Evolutionary conservation across 495 filamentous ascomycete genomes (phyloP).

Genomic region (Lophiotrema nucula): DNA sequence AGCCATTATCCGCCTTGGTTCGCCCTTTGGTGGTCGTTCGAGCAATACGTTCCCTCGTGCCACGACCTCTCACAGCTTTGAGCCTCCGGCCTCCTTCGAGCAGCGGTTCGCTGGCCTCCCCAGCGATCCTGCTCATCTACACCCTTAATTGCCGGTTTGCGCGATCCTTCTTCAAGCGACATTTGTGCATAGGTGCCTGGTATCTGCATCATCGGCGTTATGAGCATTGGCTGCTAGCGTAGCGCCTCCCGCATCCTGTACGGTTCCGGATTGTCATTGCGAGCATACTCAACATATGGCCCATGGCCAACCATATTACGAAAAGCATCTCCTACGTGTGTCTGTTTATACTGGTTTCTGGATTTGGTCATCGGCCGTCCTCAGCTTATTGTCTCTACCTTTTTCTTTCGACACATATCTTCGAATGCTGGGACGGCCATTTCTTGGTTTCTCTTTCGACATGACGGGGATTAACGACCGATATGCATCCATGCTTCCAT

Average conservation of each 20-base stretch:
- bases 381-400: background rate
- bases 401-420: background rate
- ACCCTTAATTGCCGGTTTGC: constrained; percentile 5
- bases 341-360: constrained; percentile 8
- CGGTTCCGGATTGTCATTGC: too few relatives aligned
- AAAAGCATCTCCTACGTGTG: constrained; percentile 21
- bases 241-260: constrained; percentile 16
- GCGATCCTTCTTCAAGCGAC: background rate
- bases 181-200: constrained; percentile 22
- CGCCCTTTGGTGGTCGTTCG: constrained; percentile 40
- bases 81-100: constrained; percentile 33
- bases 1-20: constrained; percentile 40
- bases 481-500: background rate
- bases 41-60: constrained; percentile 41
- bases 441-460: background rate
- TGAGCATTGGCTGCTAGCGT: constrained; percentile 13
- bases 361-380: background rate
- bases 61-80: constrained; percentile 34
- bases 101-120: constrained; percentile 32
- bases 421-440: background rate
- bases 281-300: constrained; percentile 1
- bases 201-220: constrained; percentile 29
- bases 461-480: constrained; percentile 3
- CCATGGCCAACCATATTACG: background rate
- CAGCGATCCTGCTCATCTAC: constrained; percentile 16